Percentiles rank a stretch among this genome's conserved stretches.
Evolutionary conservation across 257 asterid species (phyloP).

Genomic region (Lantana camara): DNA sequence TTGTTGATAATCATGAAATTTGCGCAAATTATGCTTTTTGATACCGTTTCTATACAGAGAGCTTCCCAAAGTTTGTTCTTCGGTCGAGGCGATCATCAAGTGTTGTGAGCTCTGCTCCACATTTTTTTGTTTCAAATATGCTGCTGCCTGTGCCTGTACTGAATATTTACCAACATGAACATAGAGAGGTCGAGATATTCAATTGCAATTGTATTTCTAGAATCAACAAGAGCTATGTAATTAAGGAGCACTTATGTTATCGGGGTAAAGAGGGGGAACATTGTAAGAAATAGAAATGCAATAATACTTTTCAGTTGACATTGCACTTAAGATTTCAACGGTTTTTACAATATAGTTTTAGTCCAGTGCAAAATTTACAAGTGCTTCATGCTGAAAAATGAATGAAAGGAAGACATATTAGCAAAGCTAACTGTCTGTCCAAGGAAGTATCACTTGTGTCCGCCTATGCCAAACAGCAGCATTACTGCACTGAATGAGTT

Average conservation of each 20-base stretch:
- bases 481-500: not conserved
- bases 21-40: constrained; percentile 50
- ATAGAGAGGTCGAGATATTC: constrained; percentile 13
- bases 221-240: constrained; percentile 4
- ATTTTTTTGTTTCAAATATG: constrained; percentile 56
- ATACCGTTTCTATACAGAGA: constrained; percentile 65
- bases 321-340: not conserved
- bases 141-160: constrained; percentile 78
- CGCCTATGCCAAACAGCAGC: not conserved
- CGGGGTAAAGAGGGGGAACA: not conserved
- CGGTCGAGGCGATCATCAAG: constrained; percentile 26
- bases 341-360: not conserved
- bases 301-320: too few species aligned
- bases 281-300: not conserved
- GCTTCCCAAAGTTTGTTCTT: constrained; percentile 55
- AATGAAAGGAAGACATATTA: not conserved
- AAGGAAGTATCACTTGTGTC: not conserved
- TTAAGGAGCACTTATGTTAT: not conserved
- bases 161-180: constrained; percentile 35
- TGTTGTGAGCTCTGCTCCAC: constrained; percentile 34
- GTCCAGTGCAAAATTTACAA: not conserved
- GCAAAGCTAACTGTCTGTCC: too few species aligned
- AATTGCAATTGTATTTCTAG: not conserved
- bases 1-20: constrained; percentile 48
- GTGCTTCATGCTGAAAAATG: not conserved